Conservation (phyloP, 306 rosid genomes). For the Myrica gale region DNA sequence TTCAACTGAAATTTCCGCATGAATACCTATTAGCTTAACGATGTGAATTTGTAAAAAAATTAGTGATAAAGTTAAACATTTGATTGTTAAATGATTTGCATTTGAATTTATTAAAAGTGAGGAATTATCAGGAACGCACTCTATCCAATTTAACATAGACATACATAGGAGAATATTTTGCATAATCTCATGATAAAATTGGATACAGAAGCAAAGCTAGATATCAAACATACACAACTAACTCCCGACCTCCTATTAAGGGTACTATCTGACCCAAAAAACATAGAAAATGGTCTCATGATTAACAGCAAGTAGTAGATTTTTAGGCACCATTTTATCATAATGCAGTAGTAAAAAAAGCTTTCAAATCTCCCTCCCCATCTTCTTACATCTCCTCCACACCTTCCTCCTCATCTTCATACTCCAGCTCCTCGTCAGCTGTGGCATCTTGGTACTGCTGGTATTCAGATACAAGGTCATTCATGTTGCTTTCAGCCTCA, state of each 20-base stretch:
- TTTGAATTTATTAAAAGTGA: too few relatives aligned
- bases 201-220: neutral
- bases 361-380: neutral
- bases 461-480: slow-evolving; percentile 9
- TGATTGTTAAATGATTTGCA: too few relatives aligned
- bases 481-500: slow-evolving; percentile 15
- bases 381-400: neutral
- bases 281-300: neutral
- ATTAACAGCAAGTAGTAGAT: neutral
- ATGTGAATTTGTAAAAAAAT: too few relatives aligned
- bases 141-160: too few relatives aligned
- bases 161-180: neutral
- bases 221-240: slow-evolving; percentile 1
- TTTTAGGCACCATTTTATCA: neutral
- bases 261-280: neutral
- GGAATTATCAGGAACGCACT: too few relatives aligned
- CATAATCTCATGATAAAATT: neutral
- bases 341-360: neutral
- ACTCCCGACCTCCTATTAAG: neutral
- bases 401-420: slow-evolving; percentile 15
- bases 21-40: too few relatives aligned
- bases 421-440: slow-evolving; percentile 3
- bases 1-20: too few relatives aligned
- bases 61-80: too few relatives aligned
- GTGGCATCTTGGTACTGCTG: slow-evolving; percentile 18